Evolutionary conservation across 2,329 filamentous ascomycete genomes (phyloP).

Genomic region (Cladosporium sp.): DNA sequence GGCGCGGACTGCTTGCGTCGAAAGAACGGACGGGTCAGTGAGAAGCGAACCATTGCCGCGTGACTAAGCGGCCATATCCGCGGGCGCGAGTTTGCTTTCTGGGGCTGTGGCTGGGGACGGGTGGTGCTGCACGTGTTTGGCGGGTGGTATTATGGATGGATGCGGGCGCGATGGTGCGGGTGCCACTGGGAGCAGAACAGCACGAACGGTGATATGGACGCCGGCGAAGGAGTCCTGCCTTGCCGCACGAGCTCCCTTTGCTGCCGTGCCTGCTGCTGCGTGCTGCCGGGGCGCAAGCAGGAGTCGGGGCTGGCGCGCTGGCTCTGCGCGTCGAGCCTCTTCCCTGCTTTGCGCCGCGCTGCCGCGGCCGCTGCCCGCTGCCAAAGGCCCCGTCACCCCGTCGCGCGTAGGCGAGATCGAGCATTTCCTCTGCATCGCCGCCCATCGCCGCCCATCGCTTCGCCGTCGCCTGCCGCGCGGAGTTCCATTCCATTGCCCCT

Average conservation of each 20-base stretch:
- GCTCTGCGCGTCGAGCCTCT: not conserved
- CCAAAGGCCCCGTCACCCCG: too few species aligned
- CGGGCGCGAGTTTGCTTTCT: not conserved
- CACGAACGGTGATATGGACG: not conserved
- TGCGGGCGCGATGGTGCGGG: not conserved
- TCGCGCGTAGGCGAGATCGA: not conserved
- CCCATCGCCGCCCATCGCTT: not conserved
- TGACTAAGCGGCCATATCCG: conserved; percentile 9
- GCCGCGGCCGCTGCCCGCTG: not conserved
- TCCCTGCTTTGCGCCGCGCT: not conserved
- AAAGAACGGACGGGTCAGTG: conserved; percentile 17
- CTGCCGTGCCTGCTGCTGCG: not conserved
- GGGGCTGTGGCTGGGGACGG: not conserved
- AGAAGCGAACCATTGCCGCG: conserved; percentile 19
- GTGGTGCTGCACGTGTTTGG: not conserved
- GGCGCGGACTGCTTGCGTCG: conserved; percentile 18
- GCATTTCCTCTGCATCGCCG: not conserved
- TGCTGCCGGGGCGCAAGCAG: not conserved
- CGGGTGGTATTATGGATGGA: not conserved
- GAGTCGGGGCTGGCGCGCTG: not conserved
- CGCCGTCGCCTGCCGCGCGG: not conserved
- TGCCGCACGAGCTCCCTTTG: not conserved
- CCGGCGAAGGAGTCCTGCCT: not conserved
- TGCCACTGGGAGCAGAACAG: not conserved
- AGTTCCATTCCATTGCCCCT: not conserved